These are phyloP conservation scores for Paramarasmius palmivorus DNA, from an alignment of 1,284 basidiomycete species.

Conservation along the genomic window DNA sequence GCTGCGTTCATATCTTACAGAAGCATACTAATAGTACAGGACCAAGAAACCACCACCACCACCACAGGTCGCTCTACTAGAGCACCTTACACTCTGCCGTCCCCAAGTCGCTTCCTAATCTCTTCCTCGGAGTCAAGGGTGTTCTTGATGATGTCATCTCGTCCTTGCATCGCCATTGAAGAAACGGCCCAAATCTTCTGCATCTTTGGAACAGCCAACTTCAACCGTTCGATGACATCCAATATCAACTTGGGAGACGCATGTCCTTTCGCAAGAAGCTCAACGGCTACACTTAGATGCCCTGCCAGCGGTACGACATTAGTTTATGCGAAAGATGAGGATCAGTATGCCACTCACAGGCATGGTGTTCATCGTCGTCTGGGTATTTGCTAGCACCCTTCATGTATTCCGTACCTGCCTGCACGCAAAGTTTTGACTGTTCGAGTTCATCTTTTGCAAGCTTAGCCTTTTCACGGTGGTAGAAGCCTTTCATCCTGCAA, in stretches of 20 bases:
- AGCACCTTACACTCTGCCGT: too few species aligned
- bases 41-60: too few species aligned
- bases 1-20: too few species aligned
- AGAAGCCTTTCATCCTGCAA: not conserved
- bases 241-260: not conserved
- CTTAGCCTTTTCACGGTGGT: not conserved
- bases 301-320: not conserved
- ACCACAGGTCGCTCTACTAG: too few species aligned
- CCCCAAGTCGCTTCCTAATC: too few species aligned
- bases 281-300: not conserved
- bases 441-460: not conserved
- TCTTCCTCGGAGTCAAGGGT: too few species aligned
- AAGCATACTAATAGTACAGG: too few species aligned
- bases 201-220: not conserved
- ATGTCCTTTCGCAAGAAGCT: not conserved
- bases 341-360: conserved; percentile 18
- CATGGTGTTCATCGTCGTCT: conserved; percentile 29
- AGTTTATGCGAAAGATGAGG: not conserved
- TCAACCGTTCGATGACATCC: not conserved
- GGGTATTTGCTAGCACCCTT: conserved; percentile 25
- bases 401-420: not conserved
- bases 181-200: not conserved
- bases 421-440: not conserved
- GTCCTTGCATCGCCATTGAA: not conserved
- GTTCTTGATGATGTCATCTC: not conserved